Base-by-base conservation (phyloP, 306 rosid genomes). In the Sindora glabra region DNA sequence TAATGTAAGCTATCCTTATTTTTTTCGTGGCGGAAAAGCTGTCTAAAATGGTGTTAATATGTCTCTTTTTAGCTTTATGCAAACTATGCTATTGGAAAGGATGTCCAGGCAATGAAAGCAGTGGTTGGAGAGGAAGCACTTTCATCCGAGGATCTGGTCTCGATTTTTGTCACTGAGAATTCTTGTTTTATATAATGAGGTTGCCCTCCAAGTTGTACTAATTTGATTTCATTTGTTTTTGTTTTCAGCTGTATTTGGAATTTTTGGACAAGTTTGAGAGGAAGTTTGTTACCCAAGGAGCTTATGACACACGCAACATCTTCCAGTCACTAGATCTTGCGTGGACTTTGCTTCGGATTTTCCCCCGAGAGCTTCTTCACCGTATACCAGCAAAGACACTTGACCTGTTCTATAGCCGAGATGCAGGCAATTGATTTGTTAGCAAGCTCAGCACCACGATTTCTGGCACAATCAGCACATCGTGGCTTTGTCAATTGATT, bases 121-220 rank as follows among this genome's bases (percentile, higher is more conserved):
- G 99, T 94, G 73, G 99, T 94, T 1, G 99, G 99, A 84, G 99
- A 94, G 80, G 99, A 94, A 84, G 99, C 99, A 34, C 99, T 94
- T 60, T 94, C 99, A 54, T 94, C 97, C 0, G 99, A 94, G 82
- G 99, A 94, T 70, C 68, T 94, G 99, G 99, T 92, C 64, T 72
- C 69, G 56, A 60, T 25, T 36, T 54, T 48, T 51, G 14, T 52
- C 24, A 23, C 67, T 10, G 17, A 27, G 12, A 14, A 24, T 58
- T 55, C 70, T 37, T 45, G 25, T 50, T 49, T 37, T 15, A 47
- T 57, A 12, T 8, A 5, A 54, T 59, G 44, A 60, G 30, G 39
- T 32, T 54, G 25, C 12, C 53, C 25, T 62, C 18, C 10, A 66
- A 52, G 54, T 65, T 44, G 21, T 45, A 44, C 42, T 78, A 48